These are phyloP conservation scores for Gymnopilus dilepis DNA, from an alignment of 768 basidiomycete species.

Conservation along the genomic window DNA sequence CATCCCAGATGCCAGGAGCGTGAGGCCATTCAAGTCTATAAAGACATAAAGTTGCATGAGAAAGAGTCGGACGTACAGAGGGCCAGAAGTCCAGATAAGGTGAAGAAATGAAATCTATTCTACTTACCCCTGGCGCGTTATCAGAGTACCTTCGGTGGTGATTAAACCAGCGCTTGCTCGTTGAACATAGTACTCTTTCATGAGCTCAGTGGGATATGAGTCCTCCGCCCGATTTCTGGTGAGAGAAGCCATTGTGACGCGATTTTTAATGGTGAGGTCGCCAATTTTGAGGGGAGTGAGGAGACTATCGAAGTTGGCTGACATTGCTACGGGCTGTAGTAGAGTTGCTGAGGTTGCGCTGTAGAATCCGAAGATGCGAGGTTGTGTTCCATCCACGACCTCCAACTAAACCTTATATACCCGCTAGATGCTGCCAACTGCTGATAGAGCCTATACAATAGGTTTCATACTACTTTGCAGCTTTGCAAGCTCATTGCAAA, in stretches of 20 bases:
- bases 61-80: neutral
- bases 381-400: too few relatives aligned
- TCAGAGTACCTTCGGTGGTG: neutral
- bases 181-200: neutral
- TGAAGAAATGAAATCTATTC: too few relatives aligned
- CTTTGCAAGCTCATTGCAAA: too few relatives aligned
- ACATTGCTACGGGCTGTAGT: neutral
- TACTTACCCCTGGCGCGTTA: neutral
- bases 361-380: too few relatives aligned
- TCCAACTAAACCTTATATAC: too few relatives aligned
- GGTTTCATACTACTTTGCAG: too few relatives aligned
- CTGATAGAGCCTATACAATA: too few relatives aligned
- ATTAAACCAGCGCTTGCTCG: neutral
- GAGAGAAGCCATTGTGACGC: neutral
- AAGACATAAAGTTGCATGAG: neutral
- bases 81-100: too few relatives aligned
- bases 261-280: slow-evolving; percentile 3
- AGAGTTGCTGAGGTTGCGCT: neutral
- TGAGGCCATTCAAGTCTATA: slow-evolving; percentile 4
- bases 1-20: slow-evolving; percentile 1
- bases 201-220: neutral
- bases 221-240: slow-evolving; percentile 1
- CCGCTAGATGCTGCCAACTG: too few relatives aligned
- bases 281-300: slow-evolving; percentile 2
- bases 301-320: neutral